These are phyloP conservation scores for Brassica balearica DNA, from an alignment of 441 rosid species.

Conservation along the genomic window DNA sequence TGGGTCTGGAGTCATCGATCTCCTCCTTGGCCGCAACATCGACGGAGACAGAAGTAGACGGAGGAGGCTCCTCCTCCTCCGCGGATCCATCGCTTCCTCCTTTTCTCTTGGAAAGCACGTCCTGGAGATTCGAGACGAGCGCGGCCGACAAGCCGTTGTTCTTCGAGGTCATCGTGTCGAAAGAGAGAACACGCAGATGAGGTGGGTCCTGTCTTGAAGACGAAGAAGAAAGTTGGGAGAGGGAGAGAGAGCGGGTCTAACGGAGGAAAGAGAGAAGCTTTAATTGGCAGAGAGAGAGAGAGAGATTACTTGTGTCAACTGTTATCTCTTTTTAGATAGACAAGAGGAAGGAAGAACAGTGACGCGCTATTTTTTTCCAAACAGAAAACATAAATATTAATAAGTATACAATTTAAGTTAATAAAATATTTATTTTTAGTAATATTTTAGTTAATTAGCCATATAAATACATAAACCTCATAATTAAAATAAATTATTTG, in stretches of 20 bases:
- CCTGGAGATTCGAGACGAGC: constrained; percentile 84
- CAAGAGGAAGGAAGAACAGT: background rate
- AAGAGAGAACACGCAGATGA: background rate
- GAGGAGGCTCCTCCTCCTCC: constrained; percentile 48
- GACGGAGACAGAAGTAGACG: constrained; percentile 55
- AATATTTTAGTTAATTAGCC: no score
- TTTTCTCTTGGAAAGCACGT: constrained; percentile 68
- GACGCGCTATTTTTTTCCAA: no score
- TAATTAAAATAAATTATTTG: background rate
- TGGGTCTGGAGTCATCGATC: constrained; percentile 66
- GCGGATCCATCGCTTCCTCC: constrained; percentile 46
- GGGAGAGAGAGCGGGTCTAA: constrained; percentile 42
- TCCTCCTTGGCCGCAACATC: constrained; percentile 2
- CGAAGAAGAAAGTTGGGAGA: constrained; percentile 22
- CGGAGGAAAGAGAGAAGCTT: constrained; percentile 37
- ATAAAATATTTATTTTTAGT: no score
- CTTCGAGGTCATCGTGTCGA: constrained; percentile 52
- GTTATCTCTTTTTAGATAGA: constrained; percentile 29
- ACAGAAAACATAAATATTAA: no score
- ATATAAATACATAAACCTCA: no score
- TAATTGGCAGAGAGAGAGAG: constrained; percentile 9
- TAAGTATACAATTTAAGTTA: no score
- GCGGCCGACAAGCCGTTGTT: constrained; percentile 76
- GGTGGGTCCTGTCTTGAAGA: constrained; percentile 29
- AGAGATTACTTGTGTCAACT: constrained; percentile 43